These are phyloP conservation scores for Fusarium tricinctum DNA, from an alignment of 2,329 filamentous ascomycete genomes.

Conservation along the genomic window DNA sequence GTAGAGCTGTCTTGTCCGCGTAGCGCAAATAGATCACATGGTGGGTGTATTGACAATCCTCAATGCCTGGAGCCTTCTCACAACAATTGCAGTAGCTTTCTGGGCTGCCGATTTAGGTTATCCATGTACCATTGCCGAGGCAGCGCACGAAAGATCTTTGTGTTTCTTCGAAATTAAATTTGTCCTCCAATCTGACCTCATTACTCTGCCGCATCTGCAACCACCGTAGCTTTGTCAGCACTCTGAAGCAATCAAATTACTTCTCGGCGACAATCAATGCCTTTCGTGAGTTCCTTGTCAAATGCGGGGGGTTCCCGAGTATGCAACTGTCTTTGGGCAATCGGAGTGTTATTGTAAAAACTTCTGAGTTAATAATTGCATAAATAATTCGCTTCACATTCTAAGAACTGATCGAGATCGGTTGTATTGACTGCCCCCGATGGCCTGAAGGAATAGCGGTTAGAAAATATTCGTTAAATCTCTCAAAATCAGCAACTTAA, in stretches of 20 bases:
- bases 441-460: background rate
- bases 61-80: background rate
- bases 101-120: constrained; percentile 16
- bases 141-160: background rate
- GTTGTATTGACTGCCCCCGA: background rate
- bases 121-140: background rate
- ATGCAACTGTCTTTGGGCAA: too few relatives aligned
- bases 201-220: constrained; percentile 9
- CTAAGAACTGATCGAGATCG: background rate
- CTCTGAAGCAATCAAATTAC: constrained; percentile 28
- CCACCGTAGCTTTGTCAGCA: constrained; percentile 35
- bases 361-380: constrained; percentile 29
- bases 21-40: constrained; percentile 5
- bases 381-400: constrained; percentile 26
- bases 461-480: constrained; percentile 11
- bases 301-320: too few relatives aligned
- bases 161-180: background rate
- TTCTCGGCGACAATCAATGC: constrained; percentile 21
- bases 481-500: constrained; percentile 19
- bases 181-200: constrained; percentile 25
- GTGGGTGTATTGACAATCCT: background rate
- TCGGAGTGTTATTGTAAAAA: constrained; percentile 1
- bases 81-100: background rate
- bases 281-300: background rate
- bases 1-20: constrained; percentile 4